These are phyloP conservation scores for Platanthera zijinensis DNA, from an alignment of 106 monocot genomes.

Conservation along the genomic window DNA sequence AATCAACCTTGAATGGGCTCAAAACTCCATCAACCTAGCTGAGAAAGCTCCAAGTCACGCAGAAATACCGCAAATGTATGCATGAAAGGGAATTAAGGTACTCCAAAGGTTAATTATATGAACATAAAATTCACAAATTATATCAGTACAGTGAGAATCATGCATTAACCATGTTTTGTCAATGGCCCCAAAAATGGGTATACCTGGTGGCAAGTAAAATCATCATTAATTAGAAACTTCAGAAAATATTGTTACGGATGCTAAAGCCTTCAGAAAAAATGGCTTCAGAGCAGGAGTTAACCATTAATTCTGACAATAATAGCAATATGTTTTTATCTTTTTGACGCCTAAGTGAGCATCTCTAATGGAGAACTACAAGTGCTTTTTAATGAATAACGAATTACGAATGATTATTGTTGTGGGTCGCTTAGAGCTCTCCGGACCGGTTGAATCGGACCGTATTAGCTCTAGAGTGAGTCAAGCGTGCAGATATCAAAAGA, in stretches of 20 bases:
- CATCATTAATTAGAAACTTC: neutral
- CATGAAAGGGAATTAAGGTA: neutral
- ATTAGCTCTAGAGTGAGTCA: too few species aligned
- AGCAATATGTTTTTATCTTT: neutral
- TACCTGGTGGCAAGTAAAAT: neutral
- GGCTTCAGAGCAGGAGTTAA: neutral
- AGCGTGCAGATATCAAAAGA: too few species aligned
- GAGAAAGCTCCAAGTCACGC: neutral
- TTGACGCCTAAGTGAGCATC: neutral
- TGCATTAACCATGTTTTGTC: neutral
- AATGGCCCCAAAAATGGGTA: neutral
- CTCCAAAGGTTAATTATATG: too few species aligned
- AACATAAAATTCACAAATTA: neutral
- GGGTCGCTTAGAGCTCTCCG: too few species aligned
- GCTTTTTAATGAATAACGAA: slow-evolving; percentile 1
- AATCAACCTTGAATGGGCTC: too few species aligned
- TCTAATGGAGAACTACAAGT: neutral
- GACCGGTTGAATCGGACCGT: too few species aligned
- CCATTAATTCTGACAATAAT: neutral
- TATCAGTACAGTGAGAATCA: neutral
- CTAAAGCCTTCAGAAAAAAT: neutral
- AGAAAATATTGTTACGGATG: neutral
- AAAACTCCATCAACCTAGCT: neutral
- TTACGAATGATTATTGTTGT: neutral
- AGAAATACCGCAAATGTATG: neutral